Conservation (phyloP, 768 basidiomycete species). For the Butyriboletus loyo region DNA sequence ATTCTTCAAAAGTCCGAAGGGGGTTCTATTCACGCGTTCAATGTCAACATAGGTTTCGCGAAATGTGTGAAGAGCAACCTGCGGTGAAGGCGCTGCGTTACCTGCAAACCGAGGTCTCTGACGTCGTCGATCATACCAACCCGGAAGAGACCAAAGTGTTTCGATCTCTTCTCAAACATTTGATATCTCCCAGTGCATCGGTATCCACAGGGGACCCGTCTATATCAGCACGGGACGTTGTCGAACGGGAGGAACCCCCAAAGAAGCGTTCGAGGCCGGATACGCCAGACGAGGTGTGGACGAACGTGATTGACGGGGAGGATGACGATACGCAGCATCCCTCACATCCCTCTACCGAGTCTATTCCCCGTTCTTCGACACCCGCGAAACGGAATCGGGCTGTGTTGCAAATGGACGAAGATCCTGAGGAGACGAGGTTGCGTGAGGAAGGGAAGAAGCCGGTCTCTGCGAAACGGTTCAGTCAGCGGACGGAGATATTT, state of each 20-base stretch:
- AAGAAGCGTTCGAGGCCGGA: slow-evolving; percentile 45
- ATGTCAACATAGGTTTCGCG: slow-evolving; percentile 58
- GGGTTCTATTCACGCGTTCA: not conserved
- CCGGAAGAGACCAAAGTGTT: slow-evolving; percentile 59
- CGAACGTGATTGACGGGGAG: slow-evolving; percentile 39
- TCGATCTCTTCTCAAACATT: slow-evolving; percentile 61
- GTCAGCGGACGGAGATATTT: slow-evolving; percentile 68
- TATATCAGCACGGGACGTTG: slow-evolving; percentile 12
- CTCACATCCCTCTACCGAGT: slow-evolving; percentile 2
- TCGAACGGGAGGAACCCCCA: slow-evolving; percentile 32
- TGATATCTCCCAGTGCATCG: slow-evolving; percentile 43
- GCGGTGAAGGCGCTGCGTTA: slow-evolving; percentile 65
- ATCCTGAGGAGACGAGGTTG: slow-evolving; percentile 22
- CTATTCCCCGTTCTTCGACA: not conserved
- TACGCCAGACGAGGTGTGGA: slow-evolving; percentile 42
- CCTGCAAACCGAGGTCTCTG: slow-evolving; percentile 65
- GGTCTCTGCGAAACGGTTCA: slow-evolving; percentile 49
- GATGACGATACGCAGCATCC: slow-evolving; percentile 13
- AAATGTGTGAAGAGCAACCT: slow-evolving; percentile 66
- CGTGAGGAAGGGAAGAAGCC: slow-evolving; percentile 29
- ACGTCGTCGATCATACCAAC: slow-evolving; percentile 68
- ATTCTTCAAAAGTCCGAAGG: not conserved
- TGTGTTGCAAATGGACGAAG: slow-evolving; percentile 27
- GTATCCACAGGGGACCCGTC: not conserved
- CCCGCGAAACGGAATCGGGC: slow-evolving; percentile 21